Conservation (phyloP, 306 rosid species). For the Arachis hypogaea region DNA sequence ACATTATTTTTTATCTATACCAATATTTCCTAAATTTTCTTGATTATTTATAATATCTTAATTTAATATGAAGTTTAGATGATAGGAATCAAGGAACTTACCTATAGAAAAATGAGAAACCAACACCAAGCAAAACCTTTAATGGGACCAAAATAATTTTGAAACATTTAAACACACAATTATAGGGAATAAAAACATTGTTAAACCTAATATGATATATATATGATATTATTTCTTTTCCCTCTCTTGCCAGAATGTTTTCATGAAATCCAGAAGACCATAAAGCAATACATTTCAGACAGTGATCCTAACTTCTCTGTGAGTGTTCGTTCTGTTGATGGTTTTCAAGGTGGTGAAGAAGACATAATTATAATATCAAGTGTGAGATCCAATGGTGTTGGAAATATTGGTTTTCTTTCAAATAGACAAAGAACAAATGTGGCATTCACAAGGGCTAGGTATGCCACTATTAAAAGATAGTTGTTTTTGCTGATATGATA, state of each 20-base stretch:
- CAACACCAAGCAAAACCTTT: too few relatives aligned
- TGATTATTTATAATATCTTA: too few relatives aligned
- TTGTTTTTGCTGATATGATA: too few relatives aligned
- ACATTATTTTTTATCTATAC: too few relatives aligned
- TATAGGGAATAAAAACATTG: too few relatives aligned
- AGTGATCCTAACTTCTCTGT: conserved; percentile 40
- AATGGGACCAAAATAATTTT: too few relatives aligned
- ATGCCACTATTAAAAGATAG: not conserved
- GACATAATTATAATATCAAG: conserved; percentile 58
- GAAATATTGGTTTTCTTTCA: conserved; percentile 59
- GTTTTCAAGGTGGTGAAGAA: conserved; percentile 76
- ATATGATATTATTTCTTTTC: not conserved
- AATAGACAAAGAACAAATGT: conserved; percentile 59
- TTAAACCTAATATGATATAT: not conserved
- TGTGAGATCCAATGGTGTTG: conserved; percentile 48
- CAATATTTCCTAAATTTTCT: too few relatives aligned
- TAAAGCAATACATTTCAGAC: conserved; percentile 32
- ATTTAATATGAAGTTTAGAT: too few relatives aligned
- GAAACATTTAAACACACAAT: too few relatives aligned
- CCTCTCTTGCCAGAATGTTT: conserved; percentile 38
- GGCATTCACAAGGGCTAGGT: conserved; percentile 71
- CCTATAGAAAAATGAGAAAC: too few relatives aligned
- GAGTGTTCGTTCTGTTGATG: conserved; percentile 64
- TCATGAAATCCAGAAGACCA: conserved; percentile 48
- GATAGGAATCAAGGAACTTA: too few relatives aligned